Evolutionary conservation across 2,329 filamentous ascomycete species (phyloP), one percentile per base, ranked within the genome.

Genomic region (Trichoderma atrobrunneum): DNA sequence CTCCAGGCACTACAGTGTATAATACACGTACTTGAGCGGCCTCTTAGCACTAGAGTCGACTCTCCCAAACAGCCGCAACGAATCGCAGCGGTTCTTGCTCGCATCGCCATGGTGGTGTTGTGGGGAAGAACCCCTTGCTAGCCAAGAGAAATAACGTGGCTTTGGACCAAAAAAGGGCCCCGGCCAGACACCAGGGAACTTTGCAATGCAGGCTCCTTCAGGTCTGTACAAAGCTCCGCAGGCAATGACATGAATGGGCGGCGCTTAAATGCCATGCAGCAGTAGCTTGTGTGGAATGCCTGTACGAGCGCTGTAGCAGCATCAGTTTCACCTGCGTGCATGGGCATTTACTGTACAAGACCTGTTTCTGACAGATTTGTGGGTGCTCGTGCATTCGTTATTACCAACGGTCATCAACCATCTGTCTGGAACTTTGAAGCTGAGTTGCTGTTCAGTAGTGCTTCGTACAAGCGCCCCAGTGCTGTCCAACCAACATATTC

Each of bases 81-180:
- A 68, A 68, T 68, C 65, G 36, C 36, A 60, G 39, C 36, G n/a
- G 2, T 11, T 61, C 56, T 48, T 39, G 26, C n/a, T 32, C 36
- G 21, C 57, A 21, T 57, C 60, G 18, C 21, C 30, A 18, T 56
- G 43, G 54, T 64, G 68, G 68, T 64, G 68, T 30, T 70, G 68
- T 63, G 60, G 68, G 51, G 59, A 56, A 43, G 51, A 56, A 32
- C 59, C 26, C 68, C 59, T 64, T 51, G 70, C 63, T 59, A 36
- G 34, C 36, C 70, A 61, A 61, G 62, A 48, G 63, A 67, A 72
- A 72, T 39, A 72, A 72, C 70, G 70, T 72, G 70, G 70, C 70
- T 71, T 65, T 64, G 26, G 28, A 62, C 48, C 39, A 16, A 28
- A 59, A 39, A 24, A 32, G 32, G 66, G 21, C n/a, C 11, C 21